Evolutionary conservation across 139 green algal genomes (phyloP).

Genomic region (Trebouxia sp.): DNA sequence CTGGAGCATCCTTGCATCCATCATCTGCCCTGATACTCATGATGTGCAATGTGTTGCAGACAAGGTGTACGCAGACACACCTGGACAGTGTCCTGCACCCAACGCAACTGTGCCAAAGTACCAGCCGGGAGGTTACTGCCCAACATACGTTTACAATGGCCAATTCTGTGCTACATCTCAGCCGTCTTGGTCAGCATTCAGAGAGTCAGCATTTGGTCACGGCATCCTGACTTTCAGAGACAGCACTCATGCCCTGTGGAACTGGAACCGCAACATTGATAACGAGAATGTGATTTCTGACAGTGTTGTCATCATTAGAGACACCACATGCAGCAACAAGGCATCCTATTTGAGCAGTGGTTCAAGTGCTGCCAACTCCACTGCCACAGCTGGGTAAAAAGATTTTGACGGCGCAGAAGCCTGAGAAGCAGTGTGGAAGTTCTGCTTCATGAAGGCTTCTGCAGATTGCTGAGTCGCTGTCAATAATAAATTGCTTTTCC

Average conservation of each 20-base stretch:
- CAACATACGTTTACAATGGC: slow-evolving; percentile 12
- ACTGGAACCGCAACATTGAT: slow-evolving; percentile 32
- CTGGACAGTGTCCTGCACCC: neutral
- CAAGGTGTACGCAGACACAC: neutral
- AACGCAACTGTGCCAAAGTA: neutral
- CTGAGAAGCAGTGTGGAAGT: too few relatives aligned
- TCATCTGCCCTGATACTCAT: too few relatives aligned
- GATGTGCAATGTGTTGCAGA: too few relatives aligned
- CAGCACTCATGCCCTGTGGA: slow-evolving; percentile 33
- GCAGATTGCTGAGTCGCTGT: too few relatives aligned
- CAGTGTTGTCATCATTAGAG: neutral
- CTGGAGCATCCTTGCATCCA: too few relatives aligned
- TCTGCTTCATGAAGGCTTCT: too few relatives aligned
- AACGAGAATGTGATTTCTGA: neutral
- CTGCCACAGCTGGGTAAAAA: too few relatives aligned
- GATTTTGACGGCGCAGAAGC: too few relatives aligned
- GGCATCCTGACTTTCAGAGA: slow-evolving; percentile 37
- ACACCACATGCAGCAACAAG: too few relatives aligned
- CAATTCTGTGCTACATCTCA: slow-evolving; percentile 30
- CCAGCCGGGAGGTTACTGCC: slow-evolving; percentile 23
- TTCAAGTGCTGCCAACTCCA: too few relatives aligned
- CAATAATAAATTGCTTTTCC: too few relatives aligned
- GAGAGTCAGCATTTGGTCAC: slow-evolving; percentile 42
- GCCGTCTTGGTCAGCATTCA: slow-evolving; percentile 43
- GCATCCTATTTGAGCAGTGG: too few relatives aligned